phyloP scores from a whole-genome alignment of 2,329 filamentous ascomycete genomes.

The Ploettnerulaceae sp. region DNA sequence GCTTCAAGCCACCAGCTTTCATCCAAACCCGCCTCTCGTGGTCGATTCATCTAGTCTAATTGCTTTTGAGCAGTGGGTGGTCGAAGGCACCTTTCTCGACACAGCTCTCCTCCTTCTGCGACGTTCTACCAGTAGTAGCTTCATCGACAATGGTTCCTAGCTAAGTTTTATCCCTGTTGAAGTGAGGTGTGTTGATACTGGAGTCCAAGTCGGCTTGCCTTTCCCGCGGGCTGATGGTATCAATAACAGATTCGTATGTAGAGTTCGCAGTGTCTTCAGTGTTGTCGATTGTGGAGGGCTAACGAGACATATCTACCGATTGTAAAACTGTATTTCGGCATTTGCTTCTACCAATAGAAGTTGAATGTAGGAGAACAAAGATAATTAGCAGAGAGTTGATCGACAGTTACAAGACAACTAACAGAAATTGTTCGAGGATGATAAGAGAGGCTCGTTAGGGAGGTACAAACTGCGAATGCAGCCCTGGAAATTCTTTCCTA shows the following conservation, averaged over 20 bases:
- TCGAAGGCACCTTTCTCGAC: slow-evolving; percentile 24
- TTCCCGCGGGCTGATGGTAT: slow-evolving; percentile 3
- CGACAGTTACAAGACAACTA: too few relatives aligned
- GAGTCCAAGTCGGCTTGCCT: slow-evolving; percentile 12
- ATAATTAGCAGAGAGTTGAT: too few relatives aligned
- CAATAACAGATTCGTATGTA: slow-evolving; percentile 15
- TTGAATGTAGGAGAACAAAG: too few relatives aligned
- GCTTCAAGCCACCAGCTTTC: too few relatives aligned
- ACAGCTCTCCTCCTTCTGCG: slow-evolving; percentile 15
- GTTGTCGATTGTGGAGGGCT: slow-evolving; percentile 24
- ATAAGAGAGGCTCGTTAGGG: too few relatives aligned
- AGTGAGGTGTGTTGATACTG: slow-evolving; percentile 16
- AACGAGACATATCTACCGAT: slow-evolving; percentile 21
- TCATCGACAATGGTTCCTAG: slow-evolving; percentile 28
- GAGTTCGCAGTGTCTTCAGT: slow-evolving; percentile 19
- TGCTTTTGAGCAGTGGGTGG: slow-evolving; percentile 15
- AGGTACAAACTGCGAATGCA: too few relatives aligned
- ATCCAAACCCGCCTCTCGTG: too few relatives aligned
- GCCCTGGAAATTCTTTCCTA: too few relatives aligned
- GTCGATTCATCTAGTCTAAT: slow-evolving; percentile 8
- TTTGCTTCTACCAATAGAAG: too few relatives aligned
- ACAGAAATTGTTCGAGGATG: too few relatives aligned
- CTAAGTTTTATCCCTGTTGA: slow-evolving; percentile 23
- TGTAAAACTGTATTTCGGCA: not conserved
- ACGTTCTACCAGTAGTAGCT: slow-evolving; percentile 17